Percentiles rank a stretch among this genome's conserved stretches.
These are phyloP conservation scores for Oemleria cerasiformis DNA, from an alignment of 306 rosid genomes.

Conservation along the genomic window DNA sequence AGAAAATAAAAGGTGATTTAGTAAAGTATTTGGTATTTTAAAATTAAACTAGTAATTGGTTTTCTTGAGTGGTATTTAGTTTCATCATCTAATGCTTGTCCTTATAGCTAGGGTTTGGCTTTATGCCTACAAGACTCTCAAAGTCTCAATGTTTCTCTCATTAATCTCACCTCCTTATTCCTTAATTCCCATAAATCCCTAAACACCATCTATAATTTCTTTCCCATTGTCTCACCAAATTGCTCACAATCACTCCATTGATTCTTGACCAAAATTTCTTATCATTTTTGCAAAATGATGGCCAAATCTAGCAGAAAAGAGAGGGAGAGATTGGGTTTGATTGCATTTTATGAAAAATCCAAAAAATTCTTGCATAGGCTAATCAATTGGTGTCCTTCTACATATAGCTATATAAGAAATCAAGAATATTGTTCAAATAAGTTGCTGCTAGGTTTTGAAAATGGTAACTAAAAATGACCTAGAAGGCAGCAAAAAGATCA, in stretches of 20 bases:
- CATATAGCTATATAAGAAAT: neutral
- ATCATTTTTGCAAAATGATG: conserved; percentile 27
- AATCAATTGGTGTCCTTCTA: neutral
- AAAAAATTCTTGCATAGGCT: conserved; percentile 9
- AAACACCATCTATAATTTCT: conserved; percentile 19
- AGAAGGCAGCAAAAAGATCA: neutral
- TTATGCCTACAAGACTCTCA: neutral
- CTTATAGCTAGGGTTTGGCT: neutral
- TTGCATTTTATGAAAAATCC: conserved; percentile 7
- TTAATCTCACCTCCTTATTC: no score
- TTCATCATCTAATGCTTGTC: neutral
- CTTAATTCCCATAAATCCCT: neutral
- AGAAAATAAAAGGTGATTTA: neutral
- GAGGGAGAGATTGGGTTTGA: conserved; percentile 8
- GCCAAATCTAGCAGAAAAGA: conserved; percentile 26
- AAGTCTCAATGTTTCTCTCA: neutral
- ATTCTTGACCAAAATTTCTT: conserved; percentile 35
- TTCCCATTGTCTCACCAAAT: conserved; percentile 29
- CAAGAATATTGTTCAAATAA: no score
- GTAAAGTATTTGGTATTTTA: neutral
- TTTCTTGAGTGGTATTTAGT: neutral
- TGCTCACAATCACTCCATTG: conserved; percentile 26
- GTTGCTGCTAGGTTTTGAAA: conserved; percentile 3
- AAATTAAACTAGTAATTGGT: neutral
- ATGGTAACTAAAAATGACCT: conserved; percentile 5